Base-by-base conservation (phyloP, 306 rosid genomes). In the barrel medic (Medicago truncatula) region DNA sequence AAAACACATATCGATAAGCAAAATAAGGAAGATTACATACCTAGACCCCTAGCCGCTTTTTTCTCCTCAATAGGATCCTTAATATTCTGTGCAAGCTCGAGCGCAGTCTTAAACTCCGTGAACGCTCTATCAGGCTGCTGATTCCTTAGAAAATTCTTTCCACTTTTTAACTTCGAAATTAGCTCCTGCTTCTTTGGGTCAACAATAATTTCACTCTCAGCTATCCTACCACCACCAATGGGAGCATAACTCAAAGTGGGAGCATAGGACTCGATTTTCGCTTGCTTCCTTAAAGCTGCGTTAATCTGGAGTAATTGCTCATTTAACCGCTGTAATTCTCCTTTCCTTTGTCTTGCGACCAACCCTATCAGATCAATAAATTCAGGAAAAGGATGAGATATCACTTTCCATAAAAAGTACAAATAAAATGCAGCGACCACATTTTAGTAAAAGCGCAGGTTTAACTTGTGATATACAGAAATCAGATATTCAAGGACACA, bases 11-110 rank as follows among this genome's bases (percentile, higher is more conserved):
- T 11, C 14, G 9, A 21, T 36, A 70, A 21, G 71, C 31, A 40
- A 57, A 44, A 77, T 11, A 66, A 73, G 57, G 36, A 81, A 9
- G 23, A 46, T 53, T 47, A 83, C 93, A 67, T 58, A 95, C 99
- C 99, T 89, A 95, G 74, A 67, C 99, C 99, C 81, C 99, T 88
- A 1, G 97, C 97, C 46, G 99, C 99, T 63, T 95, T 95, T 86
- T 95, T 95, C 87, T 92, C 99, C 84, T 90, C 93, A 17, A 73
- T 86, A 59, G 99, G 88, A 83, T 95, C 99, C 43, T 85, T 79
- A 54, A 92, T 61, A 77, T 34, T 81, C 79, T 84, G 92, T 9
- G 98, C 92, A 75, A 95, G 89, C 80, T 89, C 96, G 14, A 95
- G 89, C 14, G 97, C 97, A 13, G 69, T 68, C 83, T 85, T 88